Base-by-base conservation (phyloP, 1,284 basidiomycete species). In the Leccinum ponderosum region DNA sequence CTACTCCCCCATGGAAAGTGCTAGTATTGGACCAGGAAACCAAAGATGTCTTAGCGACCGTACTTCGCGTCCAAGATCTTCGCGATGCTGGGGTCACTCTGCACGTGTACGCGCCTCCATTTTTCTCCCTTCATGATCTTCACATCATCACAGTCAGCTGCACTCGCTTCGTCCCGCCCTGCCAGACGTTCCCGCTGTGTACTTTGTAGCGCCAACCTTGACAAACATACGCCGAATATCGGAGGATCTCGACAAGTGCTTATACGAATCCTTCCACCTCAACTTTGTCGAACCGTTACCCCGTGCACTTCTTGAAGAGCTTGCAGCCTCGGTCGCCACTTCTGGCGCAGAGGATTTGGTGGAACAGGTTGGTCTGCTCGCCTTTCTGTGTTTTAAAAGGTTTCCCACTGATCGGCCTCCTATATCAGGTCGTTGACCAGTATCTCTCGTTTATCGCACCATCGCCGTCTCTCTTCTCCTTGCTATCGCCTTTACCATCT, bases 371-470 rank as follows among this genome's bases (percentile, higher is more conserved):
- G 29, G 80, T 57, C 20, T 52, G n/a, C 29, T 58, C 56, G n/a
- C 35, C 37, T 6, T 53, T 47, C 39, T 51, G 2, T 39, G 52
- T 47, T 4, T 15, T 3, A 15, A 2, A 48, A 29, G 3, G 6
- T 47, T 33, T 57, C 35, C 59, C 44, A 56, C 51, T 27, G 55
- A 62, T 47, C 22, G 57, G 17, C 14, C 27, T 12, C 29, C 47
- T 53, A 50, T 52, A 39, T 55, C 63, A 96, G 85, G 91, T 98
- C 25, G 83, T 95, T 57, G 95, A 98, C 74, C 97, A 99, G 77
- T 98, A 98, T 74, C 84, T 99, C 33, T 97, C 97, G 64, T 99
- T 98, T 77, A 91, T 99, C 60, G 87, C 95, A 0, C 96, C 97
- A 37, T 97, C 96, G 3, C 88, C 93, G 1, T 94, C 90, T n/a